phyloP scores from a whole-genome alignment of 495 filamentous ascomycete genomes.

The Tirmania nivea region DNA sequence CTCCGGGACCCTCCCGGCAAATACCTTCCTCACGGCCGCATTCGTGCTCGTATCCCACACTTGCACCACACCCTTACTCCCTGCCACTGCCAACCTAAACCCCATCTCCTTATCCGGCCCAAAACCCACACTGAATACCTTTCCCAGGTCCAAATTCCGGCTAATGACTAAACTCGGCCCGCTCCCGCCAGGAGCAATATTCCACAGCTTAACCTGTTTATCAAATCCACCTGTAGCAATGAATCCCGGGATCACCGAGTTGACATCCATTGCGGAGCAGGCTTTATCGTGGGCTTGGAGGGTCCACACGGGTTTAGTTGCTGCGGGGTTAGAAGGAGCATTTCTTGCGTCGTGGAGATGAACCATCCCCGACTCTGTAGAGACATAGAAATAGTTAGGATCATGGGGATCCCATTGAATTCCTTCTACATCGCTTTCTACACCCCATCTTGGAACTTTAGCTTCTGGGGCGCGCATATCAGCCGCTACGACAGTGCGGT shows the following conservation, averaged over 20 bases:
- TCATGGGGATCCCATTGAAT: slow-evolving; percentile 88
- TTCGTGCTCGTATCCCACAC: slow-evolving; percentile 97
- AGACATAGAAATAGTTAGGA: slow-evolving; percentile 77
- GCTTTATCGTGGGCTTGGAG: slow-evolving; percentile 88
- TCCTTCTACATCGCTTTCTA: slow-evolving; percentile 84
- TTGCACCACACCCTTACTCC: slow-evolving; percentile 81
- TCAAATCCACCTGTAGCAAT: slow-evolving; percentile 81
- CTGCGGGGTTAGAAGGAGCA: slow-evolving; percentile 40
- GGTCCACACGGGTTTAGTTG: slow-evolving; percentile 71
- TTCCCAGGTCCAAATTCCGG: slow-evolving; percentile 77
- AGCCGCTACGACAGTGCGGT: slow-evolving; percentile 70
- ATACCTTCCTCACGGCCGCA: slow-evolving; percentile 63
- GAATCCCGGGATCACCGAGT: slow-evolving; percentile 70
- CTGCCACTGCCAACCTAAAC: slow-evolving; percentile 78
- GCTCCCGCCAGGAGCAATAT: slow-evolving; percentile 40
- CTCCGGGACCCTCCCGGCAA: slow-evolving; percentile 47
- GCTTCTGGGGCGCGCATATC: slow-evolving; percentile 84
- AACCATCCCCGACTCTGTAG: slow-evolving; percentile 74
- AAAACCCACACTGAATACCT: slow-evolving; percentile 77
- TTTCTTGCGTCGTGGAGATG: slow-evolving; percentile 69
- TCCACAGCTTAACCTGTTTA: slow-evolving; percentile 93
- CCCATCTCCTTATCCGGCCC: slow-evolving; percentile 74
- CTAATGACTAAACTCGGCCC: slow-evolving; percentile 70
- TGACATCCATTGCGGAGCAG: slow-evolving; percentile 88
- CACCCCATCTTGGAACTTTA: slow-evolving; percentile 55